Conservation (phyloP, 1,139 yeast genomes). For the Debaryomyces singareniensis region DNA sequence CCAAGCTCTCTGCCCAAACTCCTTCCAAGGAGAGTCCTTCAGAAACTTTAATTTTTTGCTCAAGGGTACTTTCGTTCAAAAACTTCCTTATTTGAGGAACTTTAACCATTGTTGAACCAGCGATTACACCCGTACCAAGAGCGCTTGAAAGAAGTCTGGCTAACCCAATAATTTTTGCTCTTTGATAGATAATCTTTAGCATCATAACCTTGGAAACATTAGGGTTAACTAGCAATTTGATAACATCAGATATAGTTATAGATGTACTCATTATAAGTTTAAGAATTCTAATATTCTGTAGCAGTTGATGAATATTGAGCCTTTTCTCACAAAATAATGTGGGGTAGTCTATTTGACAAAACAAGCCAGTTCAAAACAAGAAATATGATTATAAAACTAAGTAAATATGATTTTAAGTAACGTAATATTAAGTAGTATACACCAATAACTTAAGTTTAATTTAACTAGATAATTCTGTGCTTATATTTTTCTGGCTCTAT, state of each 20-base stretch:
- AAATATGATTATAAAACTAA: no score
- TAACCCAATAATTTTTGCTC: constrained; percentile 29
- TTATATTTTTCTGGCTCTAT: constrained; percentile 5
- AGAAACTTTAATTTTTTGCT: constrained; percentile 26
- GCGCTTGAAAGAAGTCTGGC: constrained; percentile 29
- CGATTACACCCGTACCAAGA: constrained; percentile 33
- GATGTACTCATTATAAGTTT: constrained; percentile 10
- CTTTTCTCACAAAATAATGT: no score
- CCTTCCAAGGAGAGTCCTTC: constrained; percentile 35
- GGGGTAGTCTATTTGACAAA: no score
- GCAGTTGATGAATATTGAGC: neutral
- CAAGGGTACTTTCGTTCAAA: constrained; percentile 20
- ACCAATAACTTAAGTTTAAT: neutral
- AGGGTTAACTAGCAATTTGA: constrained; percentile 34
- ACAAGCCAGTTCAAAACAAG: no score
- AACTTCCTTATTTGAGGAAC: constrained; percentile 40
- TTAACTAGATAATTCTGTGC: neutral
- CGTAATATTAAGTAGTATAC: neutral
- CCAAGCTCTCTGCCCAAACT: constrained; percentile 31
- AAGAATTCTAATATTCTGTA: neutral
- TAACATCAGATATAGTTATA: constrained; percentile 16
- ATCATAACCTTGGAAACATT: constrained; percentile 35
- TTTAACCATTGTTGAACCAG: constrained; percentile 34
- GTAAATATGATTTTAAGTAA: no score
- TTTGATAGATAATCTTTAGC: constrained; percentile 33